These are phyloP conservation scores for Candida sakaeoensis DNA, from an alignment of 805 yeast genomes.

Conservation along the genomic window DNA sequence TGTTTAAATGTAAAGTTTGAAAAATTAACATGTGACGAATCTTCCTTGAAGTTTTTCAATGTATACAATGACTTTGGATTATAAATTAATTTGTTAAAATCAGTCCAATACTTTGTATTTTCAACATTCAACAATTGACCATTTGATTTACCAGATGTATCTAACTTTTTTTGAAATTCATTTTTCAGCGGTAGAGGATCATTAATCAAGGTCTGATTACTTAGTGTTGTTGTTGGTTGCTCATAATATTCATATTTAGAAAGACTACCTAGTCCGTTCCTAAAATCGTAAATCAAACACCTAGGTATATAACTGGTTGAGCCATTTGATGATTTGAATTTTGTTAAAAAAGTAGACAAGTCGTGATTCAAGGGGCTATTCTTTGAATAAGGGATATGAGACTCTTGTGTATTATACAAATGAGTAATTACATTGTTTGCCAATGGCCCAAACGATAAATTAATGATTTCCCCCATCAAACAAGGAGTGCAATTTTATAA, in stretches of 20 bases:
- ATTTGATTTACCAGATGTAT: constrained; percentile 34
- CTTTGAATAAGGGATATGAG: constrained; percentile 52
- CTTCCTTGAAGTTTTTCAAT: constrained; percentile 59
- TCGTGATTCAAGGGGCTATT: constrained; percentile 45
- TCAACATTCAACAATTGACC: constrained; percentile 26
- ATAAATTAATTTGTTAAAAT: constrained; percentile 64
- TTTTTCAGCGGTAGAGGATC: constrained; percentile 31
- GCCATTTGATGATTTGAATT: constrained; percentile 16
- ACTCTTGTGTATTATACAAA: constrained; percentile 76
- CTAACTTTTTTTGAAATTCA: constrained; percentile 63
- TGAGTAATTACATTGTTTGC: constrained; percentile 79
- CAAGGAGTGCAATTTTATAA: not conserved
- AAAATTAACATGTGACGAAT: constrained; percentile 26
- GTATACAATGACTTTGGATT: constrained; percentile 56
- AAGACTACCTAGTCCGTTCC: constrained; percentile 72
- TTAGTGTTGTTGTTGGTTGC: constrained; percentile 17
- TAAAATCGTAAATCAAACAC: constrained; percentile 73
- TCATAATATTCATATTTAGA: constrained; percentile 49
- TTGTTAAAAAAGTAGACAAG: constrained; percentile 38
- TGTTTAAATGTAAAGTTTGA: constrained; percentile 40
- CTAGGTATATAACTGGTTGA: constrained; percentile 66
- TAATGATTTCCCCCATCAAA: constrained; percentile 70
- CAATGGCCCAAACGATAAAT: constrained; percentile 64
- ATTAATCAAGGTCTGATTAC: not conserved
- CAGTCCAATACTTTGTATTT: constrained; percentile 72